Conservation (phyloP, 2,329 filamentous ascomycete species). For the Capronia epimyces region DNA sequence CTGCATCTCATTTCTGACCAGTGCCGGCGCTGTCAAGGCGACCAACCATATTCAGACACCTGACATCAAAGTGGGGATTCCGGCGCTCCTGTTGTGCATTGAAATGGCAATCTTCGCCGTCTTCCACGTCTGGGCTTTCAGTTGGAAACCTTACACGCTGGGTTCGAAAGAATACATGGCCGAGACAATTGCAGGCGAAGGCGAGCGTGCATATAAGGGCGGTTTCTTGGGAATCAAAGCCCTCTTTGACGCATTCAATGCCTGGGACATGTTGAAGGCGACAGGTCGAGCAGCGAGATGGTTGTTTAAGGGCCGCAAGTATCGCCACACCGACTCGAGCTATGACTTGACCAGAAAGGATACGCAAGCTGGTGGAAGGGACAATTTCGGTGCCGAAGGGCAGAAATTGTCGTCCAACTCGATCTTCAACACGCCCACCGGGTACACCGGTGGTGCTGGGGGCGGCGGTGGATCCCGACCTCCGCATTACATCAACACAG, state of each 20-base stretch:
- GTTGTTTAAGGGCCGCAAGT: conserved; percentile 68
- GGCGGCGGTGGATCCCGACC: background rate
- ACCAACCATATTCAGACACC: conserved; percentile 60
- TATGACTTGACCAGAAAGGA: conserved; percentile 31
- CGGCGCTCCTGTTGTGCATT: conserved; percentile 68
- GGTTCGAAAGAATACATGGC: conserved; percentile 45
- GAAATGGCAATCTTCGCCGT: conserved; percentile 80
- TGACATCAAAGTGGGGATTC: conserved; percentile 76
- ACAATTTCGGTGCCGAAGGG: conserved; percentile 9
- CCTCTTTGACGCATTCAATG: conserved; percentile 66
- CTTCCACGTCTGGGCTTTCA: conserved; percentile 76
- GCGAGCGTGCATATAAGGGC: conserved; percentile 51
- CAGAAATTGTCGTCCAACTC: conserved; percentile 9
- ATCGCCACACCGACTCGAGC: conserved; percentile 38
- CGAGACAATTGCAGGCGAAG: conserved; percentile 41
- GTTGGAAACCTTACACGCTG: conserved; percentile 63
- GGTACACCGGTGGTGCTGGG: conserved; percentile 11
- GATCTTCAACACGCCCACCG: conserved; percentile 5
- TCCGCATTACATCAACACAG: conserved; percentile 5
- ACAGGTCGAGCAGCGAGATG: conserved; percentile 71
- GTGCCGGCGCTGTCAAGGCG: conserved; percentile 58
- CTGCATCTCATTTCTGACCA: conserved; percentile 57
- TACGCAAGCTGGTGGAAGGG: conserved; percentile 2
- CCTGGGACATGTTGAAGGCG: conserved; percentile 77
- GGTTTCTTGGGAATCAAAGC: conserved; percentile 62